These are phyloP conservation scores for Thermoascus crustaceus DNA, from an alignment of 2,329 filamentous ascomycete species.

Conservation along the genomic window DNA sequence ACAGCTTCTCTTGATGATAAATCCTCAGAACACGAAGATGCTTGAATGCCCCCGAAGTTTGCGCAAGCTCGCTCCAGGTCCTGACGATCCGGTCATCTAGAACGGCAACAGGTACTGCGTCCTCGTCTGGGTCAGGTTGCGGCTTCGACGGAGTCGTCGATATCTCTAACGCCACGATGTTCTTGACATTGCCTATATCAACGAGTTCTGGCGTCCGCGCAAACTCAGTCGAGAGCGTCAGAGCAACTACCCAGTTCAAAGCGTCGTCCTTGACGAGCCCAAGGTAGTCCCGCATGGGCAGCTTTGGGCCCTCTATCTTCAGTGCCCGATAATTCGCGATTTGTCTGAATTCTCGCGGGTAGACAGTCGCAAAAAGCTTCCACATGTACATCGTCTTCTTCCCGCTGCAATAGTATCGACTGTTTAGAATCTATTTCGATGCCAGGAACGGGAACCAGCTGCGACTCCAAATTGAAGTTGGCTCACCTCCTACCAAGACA, in stretches of 20 bases:
- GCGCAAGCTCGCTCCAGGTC: conserved; percentile 33
- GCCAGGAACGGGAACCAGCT: too few relatives aligned
- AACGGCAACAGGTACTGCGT: conserved; percentile 10
- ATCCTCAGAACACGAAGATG: conserved; percentile 32
- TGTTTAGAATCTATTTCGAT: conserved; percentile 1
- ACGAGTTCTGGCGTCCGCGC: conserved; percentile 29
- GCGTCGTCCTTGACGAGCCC: conserved; percentile 23
- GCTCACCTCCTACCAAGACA: conserved; percentile 28
- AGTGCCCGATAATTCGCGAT: conserved; percentile 22
- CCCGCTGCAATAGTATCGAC: conserved; percentile 16
- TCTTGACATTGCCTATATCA: conserved; percentile 29
- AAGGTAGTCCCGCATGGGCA: conserved; percentile 29
- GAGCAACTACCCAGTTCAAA: conserved; percentile 25
- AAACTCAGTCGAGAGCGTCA: conserved; percentile 27
- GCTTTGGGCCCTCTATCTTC: conserved; percentile 19
- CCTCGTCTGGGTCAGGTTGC: conserved; percentile 6
- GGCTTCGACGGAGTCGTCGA: conserved; percentile 13
- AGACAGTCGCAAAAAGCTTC: conserved; percentile 33
- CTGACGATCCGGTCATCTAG: conserved; percentile 34
- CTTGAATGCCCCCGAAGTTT: conserved; percentile 23
- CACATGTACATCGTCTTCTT: conserved; percentile 36
- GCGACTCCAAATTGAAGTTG: conserved; percentile 1
- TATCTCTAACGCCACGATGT: conserved; percentile 34
- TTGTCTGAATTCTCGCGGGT: conserved; percentile 27
- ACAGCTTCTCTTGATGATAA: conserved; percentile 24